Evolutionary conservation across 2,329 filamentous ascomycete genomes (phyloP).

Genomic region (Trichoderma sp.): DNA sequence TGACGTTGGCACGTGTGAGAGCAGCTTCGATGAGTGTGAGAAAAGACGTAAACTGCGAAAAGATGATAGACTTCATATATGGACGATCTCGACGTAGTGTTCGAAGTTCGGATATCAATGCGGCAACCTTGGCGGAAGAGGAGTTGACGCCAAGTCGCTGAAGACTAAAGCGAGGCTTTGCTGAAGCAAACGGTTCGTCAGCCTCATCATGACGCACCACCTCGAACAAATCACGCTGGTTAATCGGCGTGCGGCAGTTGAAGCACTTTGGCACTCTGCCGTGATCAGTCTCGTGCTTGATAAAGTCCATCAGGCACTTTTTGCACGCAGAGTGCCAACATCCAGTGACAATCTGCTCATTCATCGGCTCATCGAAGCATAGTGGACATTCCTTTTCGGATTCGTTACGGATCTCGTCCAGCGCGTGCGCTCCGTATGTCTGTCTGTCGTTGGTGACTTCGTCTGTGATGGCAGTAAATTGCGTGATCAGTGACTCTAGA

Average conservation of each 20-base stretch:
- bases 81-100: slow-evolving; percentile 64
- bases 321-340: slow-evolving; percentile 99
- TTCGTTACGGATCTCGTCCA: slow-evolving; percentile 89
- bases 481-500: slow-evolving; percentile 76
- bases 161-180: slow-evolving; percentile 55
- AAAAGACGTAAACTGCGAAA: slow-evolving; percentile 97
- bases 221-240: slow-evolving; percentile 82
- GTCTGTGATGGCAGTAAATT: slow-evolving; percentile 71
- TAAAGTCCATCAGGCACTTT: slow-evolving; percentile 84
- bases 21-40: slow-evolving; percentile 86
- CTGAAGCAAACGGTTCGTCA: slow-evolving; percentile 43
- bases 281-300: slow-evolving; percentile 79
- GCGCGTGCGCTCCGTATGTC: slow-evolving; percentile 76
- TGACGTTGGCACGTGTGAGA: slow-evolving; percentile 68
- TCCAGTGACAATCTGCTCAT: slow-evolving; percentile 87
- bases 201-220: slow-evolving; percentile 75
- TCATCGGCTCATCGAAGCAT: slow-evolving; percentile 93
- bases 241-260: slow-evolving; percentile 82
- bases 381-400: slow-evolving; percentile 88
- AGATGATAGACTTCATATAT: slow-evolving; percentile 82
- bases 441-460: slow-evolving; percentile 60
- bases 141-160: slow-evolving; percentile 60
- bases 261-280: slow-evolving; percentile 79
- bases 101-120: slow-evolving; percentile 73
- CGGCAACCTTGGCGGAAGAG: slow-evolving; percentile 85